phyloP scores from a whole-genome alignment of 345 rosid species.

The Rhizophora mangle region DNA sequence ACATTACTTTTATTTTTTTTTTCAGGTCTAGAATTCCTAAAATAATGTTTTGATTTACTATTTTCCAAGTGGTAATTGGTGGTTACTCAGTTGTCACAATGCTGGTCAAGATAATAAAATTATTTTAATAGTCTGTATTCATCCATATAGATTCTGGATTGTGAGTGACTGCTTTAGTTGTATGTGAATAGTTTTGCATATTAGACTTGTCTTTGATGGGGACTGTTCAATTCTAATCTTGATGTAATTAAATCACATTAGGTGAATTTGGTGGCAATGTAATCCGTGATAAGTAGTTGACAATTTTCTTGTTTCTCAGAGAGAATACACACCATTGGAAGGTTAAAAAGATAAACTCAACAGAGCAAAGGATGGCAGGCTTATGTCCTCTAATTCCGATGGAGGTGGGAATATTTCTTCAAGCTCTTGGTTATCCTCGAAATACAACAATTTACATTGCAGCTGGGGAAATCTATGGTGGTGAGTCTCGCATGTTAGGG shows the following conservation, averaged over 20 bases:
- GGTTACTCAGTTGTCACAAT: too few relatives aligned
- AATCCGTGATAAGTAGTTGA: neutral
- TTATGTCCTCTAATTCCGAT: conserved; percentile 89
- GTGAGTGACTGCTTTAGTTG: too few relatives aligned
- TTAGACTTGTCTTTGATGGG: too few relatives aligned
- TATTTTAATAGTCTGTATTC: too few relatives aligned
- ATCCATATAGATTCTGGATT: too few relatives aligned
- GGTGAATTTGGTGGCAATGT: neutral
- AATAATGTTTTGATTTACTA: too few relatives aligned
- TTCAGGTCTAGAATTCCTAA: too few relatives aligned
- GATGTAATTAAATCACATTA: neutral
- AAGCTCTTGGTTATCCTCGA: conserved; percentile 77
- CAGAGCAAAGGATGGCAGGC: conserved; percentile 79
- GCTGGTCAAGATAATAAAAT: too few relatives aligned
- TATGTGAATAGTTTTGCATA: too few relatives aligned
- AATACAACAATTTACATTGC: conserved; percentile 76
- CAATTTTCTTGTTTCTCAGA: conserved; percentile 32
- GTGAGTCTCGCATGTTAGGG: conserved; percentile 58
- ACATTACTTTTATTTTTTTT: too few relatives aligned
- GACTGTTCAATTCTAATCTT: neutral
- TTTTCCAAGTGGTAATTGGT: too few relatives aligned
- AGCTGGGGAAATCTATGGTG: conserved; percentile 91
- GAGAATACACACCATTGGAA: conserved; percentile 91
- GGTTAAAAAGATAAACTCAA: conserved; percentile 80
- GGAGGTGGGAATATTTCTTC: conserved; percentile 84